Percentiles rank a stretch among this genome's conserved stretches.
Conservation (phyloP, 1,284 basidiomycete species). For the Rugosomyces carneus region DNA sequence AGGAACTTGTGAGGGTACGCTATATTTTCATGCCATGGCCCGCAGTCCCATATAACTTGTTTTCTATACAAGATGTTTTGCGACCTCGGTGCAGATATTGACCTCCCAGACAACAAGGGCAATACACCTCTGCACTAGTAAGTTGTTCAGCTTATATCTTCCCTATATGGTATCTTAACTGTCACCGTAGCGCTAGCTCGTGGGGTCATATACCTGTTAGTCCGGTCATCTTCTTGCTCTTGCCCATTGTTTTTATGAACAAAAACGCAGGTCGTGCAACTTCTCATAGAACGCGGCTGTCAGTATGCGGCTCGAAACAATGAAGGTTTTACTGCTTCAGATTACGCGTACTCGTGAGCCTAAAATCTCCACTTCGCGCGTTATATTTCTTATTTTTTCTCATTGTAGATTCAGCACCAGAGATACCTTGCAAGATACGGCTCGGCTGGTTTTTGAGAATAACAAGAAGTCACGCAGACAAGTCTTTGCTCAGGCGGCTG, state of each 20-base stretch:
- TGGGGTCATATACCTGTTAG: constrained; percentile 78
- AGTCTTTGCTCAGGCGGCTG: constrained; percentile 63
- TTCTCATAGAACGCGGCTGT: constrained; percentile 86
- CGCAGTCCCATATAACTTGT: constrained; percentile 15
- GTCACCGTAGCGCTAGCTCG: constrained; percentile 60
- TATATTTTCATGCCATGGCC: constrained; percentile 10
- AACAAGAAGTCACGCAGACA: constrained; percentile 69
- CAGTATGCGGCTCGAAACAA: constrained; percentile 79
- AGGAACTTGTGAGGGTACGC: constrained; percentile 73
- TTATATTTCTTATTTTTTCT: constrained; percentile 5
- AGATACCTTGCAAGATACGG: constrained; percentile 73
- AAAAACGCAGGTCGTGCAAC: constrained; percentile 62
- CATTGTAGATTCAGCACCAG: constrained; percentile 53
- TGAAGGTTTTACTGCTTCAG: constrained; percentile 84
- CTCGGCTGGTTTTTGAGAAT: constrained; percentile 64
- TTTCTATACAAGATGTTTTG: constrained; percentile 64
- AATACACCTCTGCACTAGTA: constrained; percentile 93
- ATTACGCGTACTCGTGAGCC: constrained; percentile 84
- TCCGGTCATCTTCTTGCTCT: constrained; percentile 11
- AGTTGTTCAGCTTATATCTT: constrained; percentile 26
- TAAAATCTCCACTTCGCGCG: background rate
- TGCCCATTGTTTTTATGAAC: background rate
- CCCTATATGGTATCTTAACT: constrained; percentile 11
- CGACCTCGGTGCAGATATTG: constrained; percentile 82
- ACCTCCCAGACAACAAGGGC: constrained; percentile 84